Evolutionary conservation across 2,329 filamentous ascomycete species (phyloP), one percentile per base, ranked within the genome.

Genomic region (Coniella lustricola): DNA sequence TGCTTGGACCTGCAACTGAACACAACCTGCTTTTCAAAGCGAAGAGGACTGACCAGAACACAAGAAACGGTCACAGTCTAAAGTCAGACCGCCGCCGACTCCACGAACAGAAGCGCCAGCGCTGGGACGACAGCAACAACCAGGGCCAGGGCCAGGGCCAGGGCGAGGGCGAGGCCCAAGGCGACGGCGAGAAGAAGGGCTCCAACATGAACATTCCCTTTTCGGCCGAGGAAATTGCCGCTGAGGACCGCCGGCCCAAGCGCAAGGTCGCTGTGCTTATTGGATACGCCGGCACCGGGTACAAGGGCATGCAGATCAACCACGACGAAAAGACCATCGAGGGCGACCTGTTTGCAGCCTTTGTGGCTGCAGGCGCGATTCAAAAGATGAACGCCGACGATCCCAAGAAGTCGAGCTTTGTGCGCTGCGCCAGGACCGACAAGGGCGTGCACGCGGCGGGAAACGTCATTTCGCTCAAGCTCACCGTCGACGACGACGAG

Each of bases 361-460:
- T 98, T 58, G 85, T 98, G 54, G 81, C 82, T 3, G 90, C 93
- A 3, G 87, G 90, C 16, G 90, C 93, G 34, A 95, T 98, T 53
- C 94, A 90, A 42, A 97, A 97, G 67, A 89, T 89, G 54, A 98
- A 98, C 63, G 93, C 93, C 18, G 84, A 95, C 59, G 93, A 98
- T 63, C 93, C 91, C 3, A 95, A 94, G 67, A 98, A 98, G 68
- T 95, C 90, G 2, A 90, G 89, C 45, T 79, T 98, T 40, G 87
- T 95, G 46, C 85, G 93, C 55, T 98, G 93, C 66, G 93, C 93
- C 3, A 79, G 93, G 55, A 98, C 93, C 0, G 93, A 98, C 70
- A 98, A 97, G 73, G 93, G 93, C 47, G 91, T 97, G 2, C 91
- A 97, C 65, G 91, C 91, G 1, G 91, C 91, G 1, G 93, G 91